These are phyloP conservation scores for Didymella exigua DNA, from an alignment of 2,329 filamentous ascomycete genomes.

Conservation along the genomic window DNA sequence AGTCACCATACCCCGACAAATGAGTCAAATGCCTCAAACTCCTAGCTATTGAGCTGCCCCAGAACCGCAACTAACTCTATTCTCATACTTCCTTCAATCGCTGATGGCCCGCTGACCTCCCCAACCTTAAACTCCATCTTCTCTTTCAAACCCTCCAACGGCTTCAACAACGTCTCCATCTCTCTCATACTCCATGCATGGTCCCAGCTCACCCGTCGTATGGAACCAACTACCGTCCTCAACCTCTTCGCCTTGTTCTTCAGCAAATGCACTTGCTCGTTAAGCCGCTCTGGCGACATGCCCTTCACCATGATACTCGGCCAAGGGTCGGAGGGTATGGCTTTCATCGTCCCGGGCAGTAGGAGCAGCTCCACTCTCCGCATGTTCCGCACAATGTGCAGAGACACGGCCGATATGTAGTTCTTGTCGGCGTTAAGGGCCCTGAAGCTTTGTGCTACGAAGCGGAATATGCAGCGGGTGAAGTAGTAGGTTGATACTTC, in stretches of 20 bases:
- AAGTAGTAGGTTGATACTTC: slow-evolving; percentile 24
- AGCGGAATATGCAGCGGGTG: slow-evolving; percentile 19
- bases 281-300: slow-evolving; percentile 15
- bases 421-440: background rate
- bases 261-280: slow-evolving; percentile 14
- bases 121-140: slow-evolving; percentile 16
- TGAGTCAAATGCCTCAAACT: background rate
- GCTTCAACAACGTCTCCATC: slow-evolving; percentile 14
- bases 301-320: background rate
- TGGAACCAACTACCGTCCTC: slow-evolving; percentile 2
- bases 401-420: background rate
- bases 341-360: slow-evolving; percentile 7
- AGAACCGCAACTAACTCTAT: background rate
- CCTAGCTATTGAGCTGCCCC: background rate
- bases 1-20: background rate
- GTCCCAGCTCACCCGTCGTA: slow-evolving; percentile 15
- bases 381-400: slow-evolving; percentile 1
- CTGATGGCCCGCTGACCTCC: slow-evolving; percentile 8
- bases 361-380: slow-evolving; percentile 14
- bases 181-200: slow-evolving; percentile 4
- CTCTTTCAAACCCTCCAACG: slow-evolving; percentile 13
- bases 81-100: slow-evolving; percentile 9
- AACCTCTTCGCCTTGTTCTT: slow-evolving; percentile 15
- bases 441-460: slow-evolving; percentile 10
- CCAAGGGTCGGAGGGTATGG: background rate